These are phyloP conservation scores for Psilocybe sp. DNA, from an alignment of 768 basidiomycete species.

Conservation along the genomic window DNA sequence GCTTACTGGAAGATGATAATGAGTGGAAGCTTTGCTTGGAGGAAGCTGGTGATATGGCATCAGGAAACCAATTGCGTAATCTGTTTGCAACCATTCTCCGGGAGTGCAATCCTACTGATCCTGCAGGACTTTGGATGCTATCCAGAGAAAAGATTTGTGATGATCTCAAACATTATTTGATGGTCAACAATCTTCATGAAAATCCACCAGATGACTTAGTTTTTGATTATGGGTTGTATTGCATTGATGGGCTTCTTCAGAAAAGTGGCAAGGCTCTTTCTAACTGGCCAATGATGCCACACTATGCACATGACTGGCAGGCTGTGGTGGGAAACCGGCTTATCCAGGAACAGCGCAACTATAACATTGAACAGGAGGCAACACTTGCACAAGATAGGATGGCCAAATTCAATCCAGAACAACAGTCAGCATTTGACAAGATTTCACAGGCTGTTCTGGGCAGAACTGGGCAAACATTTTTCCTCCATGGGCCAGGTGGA, in stretches of 20 bases:
- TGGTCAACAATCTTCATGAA: neutral
- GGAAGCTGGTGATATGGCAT: conserved; percentile 37
- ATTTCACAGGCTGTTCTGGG: conserved; percentile 25
- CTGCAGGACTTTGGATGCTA: conserved; percentile 32
- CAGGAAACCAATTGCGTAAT: conserved; percentile 27
- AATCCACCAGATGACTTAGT: conserved; percentile 25
- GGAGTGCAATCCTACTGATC: conserved; percentile 27
- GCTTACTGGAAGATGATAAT: conserved; percentile 44
- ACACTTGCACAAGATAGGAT: neutral
- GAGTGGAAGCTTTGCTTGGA: conserved; percentile 41
- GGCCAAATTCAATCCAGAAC: conserved; percentile 8
- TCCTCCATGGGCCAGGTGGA: conserved; percentile 41
- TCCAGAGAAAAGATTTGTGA: conserved; percentile 37
- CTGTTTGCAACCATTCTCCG: conserved; percentile 30
- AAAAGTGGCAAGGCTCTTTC: conserved; percentile 19
- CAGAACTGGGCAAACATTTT: conserved; percentile 26
- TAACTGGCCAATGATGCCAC: conserved; percentile 28
- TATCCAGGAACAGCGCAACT: conserved; percentile 28
- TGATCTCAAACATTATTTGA: conserved; percentile 26
- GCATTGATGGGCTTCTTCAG: conserved; percentile 28
- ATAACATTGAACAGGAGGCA: conserved; percentile 11
- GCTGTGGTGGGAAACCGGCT: conserved; percentile 16
- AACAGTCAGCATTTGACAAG: conserved; percentile 27
- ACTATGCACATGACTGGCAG: conserved; percentile 21
- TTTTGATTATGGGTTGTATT: conserved; percentile 40